Percentiles rank a stretch among this genome's conserved stretches.
These are phyloP conservation scores for Yamadazyma ubonensis DNA, from an alignment of 805 yeast genomes.

Conservation along the genomic window DNA sequence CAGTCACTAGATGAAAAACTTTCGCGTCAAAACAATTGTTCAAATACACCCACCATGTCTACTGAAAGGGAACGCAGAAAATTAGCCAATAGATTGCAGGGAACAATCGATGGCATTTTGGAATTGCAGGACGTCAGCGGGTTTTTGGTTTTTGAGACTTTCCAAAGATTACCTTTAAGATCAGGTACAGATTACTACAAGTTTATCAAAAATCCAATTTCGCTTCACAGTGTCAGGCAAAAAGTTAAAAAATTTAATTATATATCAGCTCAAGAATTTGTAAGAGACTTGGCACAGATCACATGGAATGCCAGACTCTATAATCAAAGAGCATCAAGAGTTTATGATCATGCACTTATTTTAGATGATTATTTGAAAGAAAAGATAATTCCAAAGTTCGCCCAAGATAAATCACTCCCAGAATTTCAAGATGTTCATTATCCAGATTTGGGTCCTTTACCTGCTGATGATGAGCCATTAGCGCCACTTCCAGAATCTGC, in stretches of 20 bases:
- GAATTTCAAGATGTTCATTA: conserved; percentile 41
- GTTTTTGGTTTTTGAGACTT: conserved; percentile 50
- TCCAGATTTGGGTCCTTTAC: conserved; percentile 71
- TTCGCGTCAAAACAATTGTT: conserved; percentile 9
- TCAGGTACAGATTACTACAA: conserved; percentile 78
- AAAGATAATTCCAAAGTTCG: conserved; percentile 48
- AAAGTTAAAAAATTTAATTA: conserved; percentile 54
- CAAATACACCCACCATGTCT: conserved; percentile 5
- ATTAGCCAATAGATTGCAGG: conserved; percentile 30
- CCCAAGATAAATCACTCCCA: conserved; percentile 37
- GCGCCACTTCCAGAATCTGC: background rate
- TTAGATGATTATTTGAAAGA: conserved; percentile 52
- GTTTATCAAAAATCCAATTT: conserved; percentile 75
- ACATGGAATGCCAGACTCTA: conserved; percentile 88
- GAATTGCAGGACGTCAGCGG: conserved; percentile 43
- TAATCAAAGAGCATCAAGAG: conserved; percentile 66
- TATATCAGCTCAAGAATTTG: conserved; percentile 61
- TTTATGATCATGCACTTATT: conserved; percentile 66
- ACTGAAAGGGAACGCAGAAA: conserved; percentile 39
- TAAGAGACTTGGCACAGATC: conserved; percentile 77
- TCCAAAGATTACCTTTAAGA: conserved; percentile 71
- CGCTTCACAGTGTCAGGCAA: conserved; percentile 59
- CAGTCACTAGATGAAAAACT: conserved; percentile 4
- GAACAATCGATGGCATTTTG: conserved; percentile 39
- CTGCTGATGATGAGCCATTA: conserved; percentile 37